A percentile compares a stretch with the other conserved stretches of the same genome.
phyloP scores from a whole-genome alignment of 2,329 filamentous ascomycete species.

The Penicillium sp. region DNA sequence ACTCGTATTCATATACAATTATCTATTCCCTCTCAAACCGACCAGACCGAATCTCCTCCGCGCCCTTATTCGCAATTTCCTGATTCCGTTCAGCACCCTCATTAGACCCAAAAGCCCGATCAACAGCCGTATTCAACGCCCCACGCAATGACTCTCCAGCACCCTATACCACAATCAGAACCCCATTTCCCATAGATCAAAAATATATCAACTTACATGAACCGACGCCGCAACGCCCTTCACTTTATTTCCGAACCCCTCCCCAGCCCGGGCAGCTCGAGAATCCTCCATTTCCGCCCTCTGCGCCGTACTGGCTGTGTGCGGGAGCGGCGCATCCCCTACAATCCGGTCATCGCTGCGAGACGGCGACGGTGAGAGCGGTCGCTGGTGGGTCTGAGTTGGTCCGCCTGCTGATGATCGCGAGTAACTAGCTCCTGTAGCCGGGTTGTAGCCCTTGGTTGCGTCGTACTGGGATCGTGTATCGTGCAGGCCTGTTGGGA shows the following conservation, averaged over 20 bases:
- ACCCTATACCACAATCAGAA: constrained; percentile 29
- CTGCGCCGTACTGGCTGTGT: constrained; percentile 22
- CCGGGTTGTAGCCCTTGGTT: constrained; percentile 26
- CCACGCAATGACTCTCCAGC: constrained; percentile 45
- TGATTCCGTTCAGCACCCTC: constrained; percentile 40
- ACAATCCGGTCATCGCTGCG: constrained; percentile 17
- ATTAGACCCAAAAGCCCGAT: constrained; percentile 39
- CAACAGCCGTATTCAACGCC: constrained; percentile 38
- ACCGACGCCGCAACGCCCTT: constrained; percentile 33
- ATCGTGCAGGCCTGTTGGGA: constrained; percentile 18
- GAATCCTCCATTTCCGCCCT: constrained; percentile 14
- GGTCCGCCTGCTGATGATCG: constrained; percentile 8
- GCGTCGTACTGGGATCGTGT: constrained; percentile 20
- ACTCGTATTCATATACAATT: not conserved
- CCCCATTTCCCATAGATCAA: not conserved
- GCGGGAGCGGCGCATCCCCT: constrained; percentile 16
- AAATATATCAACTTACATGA: constrained; percentile 33
- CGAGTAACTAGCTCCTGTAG: constrained; percentile 28
- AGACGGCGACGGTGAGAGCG: constrained; percentile 13
- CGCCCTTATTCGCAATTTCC: constrained; percentile 37
- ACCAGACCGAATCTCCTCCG: constrained; percentile 35
- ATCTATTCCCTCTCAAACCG: constrained; percentile 19
- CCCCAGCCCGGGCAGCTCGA: constrained; percentile 14
- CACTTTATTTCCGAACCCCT: constrained; percentile 26
- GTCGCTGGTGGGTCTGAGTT: constrained; percentile 9